phyloP scores from a whole-genome alignment of 2,329 filamentous ascomycete genomes.

The Curvularia hawaiiensis region DNA sequence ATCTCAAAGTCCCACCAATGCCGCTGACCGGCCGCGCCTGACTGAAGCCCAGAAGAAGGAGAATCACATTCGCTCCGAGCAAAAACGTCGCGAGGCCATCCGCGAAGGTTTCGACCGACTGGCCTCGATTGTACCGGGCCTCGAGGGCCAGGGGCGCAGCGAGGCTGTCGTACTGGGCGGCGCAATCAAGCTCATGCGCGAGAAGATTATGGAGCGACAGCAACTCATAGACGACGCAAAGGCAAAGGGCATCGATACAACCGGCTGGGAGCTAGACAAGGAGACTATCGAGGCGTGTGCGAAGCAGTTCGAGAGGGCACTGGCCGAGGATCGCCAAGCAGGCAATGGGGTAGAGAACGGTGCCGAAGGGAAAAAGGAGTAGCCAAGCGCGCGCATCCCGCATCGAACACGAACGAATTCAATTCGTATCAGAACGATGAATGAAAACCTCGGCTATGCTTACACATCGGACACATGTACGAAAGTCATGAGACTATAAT shows the following conservation, averaged over 20 bases:
- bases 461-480: not conserved
- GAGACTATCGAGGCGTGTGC: slow-evolving; percentile 37
- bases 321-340: slow-evolving; percentile 26
- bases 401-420: not conserved
- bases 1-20: slow-evolving; percentile 37
- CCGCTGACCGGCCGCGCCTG: slow-evolving; percentile 64
- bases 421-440: no score
- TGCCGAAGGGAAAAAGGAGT: slow-evolving; percentile 15
- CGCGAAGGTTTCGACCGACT: slow-evolving; percentile 83
- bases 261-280: slow-evolving; percentile 38
- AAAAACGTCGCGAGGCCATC: slow-evolving; percentile 74
- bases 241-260: slow-evolving; percentile 43
- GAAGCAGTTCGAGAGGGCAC: slow-evolving; percentile 32
- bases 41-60: slow-evolving; percentile 74
- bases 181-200: slow-evolving; percentile 52
- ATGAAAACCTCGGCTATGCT: not conserved
- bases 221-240: slow-evolving; percentile 45
- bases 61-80: slow-evolving; percentile 73
- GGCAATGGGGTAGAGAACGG: slow-evolving; percentile 16
- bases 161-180: slow-evolving; percentile 80
- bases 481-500: not conserved
- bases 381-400: not conserved
- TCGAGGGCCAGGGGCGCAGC: slow-evolving; percentile 82
- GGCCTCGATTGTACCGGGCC: slow-evolving; percentile 77
- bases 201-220: slow-evolving; percentile 47